Conservation (phyloP, 495 filamentous ascomycete genomes). For the Aspergillus affinis region DNA sequence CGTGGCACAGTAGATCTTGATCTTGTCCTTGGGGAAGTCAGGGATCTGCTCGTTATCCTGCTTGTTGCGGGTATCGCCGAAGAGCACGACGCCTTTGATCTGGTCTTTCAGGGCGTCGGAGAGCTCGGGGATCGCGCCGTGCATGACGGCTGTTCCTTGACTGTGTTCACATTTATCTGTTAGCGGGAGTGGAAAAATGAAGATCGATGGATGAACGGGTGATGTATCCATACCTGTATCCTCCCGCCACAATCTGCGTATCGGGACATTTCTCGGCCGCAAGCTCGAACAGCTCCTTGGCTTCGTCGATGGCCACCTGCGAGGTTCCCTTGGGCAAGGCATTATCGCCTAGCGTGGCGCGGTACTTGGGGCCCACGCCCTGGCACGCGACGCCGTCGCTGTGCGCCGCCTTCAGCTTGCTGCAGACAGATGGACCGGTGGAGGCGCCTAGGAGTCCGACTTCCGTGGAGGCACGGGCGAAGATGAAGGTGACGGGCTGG, state of each 20-base stretch:
- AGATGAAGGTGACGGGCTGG: conserved; percentile 50
- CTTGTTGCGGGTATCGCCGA: conserved; percentile 57
- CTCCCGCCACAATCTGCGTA: conserved; percentile 54
- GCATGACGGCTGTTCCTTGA: conserved; percentile 57
- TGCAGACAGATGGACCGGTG: conserved; percentile 38
- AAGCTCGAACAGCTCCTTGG: conserved; percentile 35
- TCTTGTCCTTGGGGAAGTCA: conserved; percentile 43
- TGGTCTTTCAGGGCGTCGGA: conserved; percentile 40
- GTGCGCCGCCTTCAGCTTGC: conserved; percentile 30
- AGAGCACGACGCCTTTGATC: conserved; percentile 54
- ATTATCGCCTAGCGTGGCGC: conserved; percentile 28
- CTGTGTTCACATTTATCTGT: conserved; percentile 19
- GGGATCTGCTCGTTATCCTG: conserved; percentile 49
- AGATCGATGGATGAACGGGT: background rate
- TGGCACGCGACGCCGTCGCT: conserved; percentile 34
- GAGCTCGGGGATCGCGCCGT: conserved; percentile 46
- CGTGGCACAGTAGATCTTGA: conserved; percentile 50
- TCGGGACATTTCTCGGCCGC: conserved; percentile 49
- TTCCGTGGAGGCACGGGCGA: conserved; percentile 49
- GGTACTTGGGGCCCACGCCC: conserved; percentile 38
- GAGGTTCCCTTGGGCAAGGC: conserved; percentile 29
- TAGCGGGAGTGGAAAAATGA: background rate
- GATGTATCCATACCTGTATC: conserved; percentile 33
- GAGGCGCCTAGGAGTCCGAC: conserved; percentile 45
- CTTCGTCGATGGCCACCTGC: conserved; percentile 42